These are phyloP conservation scores for Suillus bovinus DNA, from an alignment of 768 basidiomycete species.

Conservation along the genomic window DNA sequence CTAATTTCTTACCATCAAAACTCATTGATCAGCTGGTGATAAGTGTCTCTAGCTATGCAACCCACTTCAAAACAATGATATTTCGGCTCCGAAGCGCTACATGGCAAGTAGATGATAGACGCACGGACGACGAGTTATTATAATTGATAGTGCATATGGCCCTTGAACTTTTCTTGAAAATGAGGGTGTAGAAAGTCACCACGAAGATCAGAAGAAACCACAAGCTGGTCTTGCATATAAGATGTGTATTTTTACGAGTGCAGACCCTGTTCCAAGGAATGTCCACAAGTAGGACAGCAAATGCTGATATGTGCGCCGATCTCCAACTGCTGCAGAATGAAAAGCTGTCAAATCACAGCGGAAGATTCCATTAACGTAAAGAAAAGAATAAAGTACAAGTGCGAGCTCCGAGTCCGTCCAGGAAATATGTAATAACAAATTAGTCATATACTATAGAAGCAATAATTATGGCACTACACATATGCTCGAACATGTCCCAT, in stretches of 20 bases:
- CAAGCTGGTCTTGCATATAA: background rate
- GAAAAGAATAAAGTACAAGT: background rate
- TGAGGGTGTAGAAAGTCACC: background rate
- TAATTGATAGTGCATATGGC: background rate
- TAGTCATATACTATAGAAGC: background rate
- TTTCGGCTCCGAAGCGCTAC: background rate
- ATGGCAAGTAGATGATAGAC: no score
- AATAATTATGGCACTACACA: background rate
- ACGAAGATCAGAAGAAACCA: background rate
- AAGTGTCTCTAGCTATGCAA: background rate
- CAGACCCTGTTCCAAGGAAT: background rate
- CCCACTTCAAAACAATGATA: background rate
- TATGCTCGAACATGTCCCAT: background rate
- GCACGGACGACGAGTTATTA: background rate
- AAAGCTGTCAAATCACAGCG: background rate
- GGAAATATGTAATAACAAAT: background rate
- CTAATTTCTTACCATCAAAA: background rate
- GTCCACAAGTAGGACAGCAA: background rate
- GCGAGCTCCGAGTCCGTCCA: no score
- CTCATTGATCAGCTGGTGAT: background rate
- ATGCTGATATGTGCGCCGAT: background rate
- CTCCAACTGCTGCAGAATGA: background rate
- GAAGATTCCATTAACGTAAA: background rate
- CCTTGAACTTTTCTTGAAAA: background rate
- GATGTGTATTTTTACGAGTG: background rate